These are phyloP conservation scores for Synchytrium microbalum DNA, from an alignment of 371 early-diverging fungal genomes.

Conservation along the genomic window DNA sequence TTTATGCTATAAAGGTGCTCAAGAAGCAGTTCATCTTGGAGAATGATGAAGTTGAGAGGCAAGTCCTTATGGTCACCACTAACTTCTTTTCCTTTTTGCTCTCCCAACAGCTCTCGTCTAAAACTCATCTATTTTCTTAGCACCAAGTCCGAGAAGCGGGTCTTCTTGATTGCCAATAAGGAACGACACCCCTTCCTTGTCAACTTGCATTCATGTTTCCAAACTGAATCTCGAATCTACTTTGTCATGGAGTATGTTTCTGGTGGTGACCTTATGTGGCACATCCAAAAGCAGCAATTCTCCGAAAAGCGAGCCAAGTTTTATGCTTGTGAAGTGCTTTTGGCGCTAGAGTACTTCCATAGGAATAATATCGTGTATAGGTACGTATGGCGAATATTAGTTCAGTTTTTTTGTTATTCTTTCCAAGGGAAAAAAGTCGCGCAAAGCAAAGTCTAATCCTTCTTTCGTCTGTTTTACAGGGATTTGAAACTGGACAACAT, in stretches of 20 bases:
- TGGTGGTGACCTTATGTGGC: slow-evolving; percentile 99
- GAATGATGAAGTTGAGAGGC: slow-evolving; percentile 81
- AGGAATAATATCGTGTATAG: slow-evolving; percentile 91
- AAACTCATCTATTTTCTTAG: too few relatives aligned
- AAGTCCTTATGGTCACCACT: background rate
- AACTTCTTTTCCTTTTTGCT: background rate
- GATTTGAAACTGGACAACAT: slow-evolving; percentile 99
- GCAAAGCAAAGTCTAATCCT: too few relatives aligned
- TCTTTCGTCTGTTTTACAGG: slow-evolving; percentile 22
- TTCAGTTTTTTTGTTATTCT: slow-evolving; percentile 11
- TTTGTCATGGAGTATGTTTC: slow-evolving; percentile 98
- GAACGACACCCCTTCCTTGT: slow-evolving; percentile 95
- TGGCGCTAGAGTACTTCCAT: slow-evolving; percentile 96
- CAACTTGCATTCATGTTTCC: slow-evolving; percentile 93
- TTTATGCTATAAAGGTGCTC: slow-evolving; percentile 95
- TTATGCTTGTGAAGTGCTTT: slow-evolving; percentile 93
- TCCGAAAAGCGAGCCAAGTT: slow-evolving; percentile 86
- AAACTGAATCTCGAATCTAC: slow-evolving; percentile 84
- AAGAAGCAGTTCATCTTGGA: slow-evolving; percentile 93
- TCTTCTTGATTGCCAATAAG: slow-evolving; percentile 79
- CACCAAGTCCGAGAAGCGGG: slow-evolving; percentile 85
- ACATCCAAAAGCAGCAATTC: slow-evolving; percentile 75
- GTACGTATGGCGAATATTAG: slow-evolving; percentile 15
- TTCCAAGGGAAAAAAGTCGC: background rate
- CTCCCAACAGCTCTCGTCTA: too few relatives aligned